Evolutionary conservation across 139 green algal genomes (phyloP).

Genomic region (Volvox reticuliferus): DNA sequence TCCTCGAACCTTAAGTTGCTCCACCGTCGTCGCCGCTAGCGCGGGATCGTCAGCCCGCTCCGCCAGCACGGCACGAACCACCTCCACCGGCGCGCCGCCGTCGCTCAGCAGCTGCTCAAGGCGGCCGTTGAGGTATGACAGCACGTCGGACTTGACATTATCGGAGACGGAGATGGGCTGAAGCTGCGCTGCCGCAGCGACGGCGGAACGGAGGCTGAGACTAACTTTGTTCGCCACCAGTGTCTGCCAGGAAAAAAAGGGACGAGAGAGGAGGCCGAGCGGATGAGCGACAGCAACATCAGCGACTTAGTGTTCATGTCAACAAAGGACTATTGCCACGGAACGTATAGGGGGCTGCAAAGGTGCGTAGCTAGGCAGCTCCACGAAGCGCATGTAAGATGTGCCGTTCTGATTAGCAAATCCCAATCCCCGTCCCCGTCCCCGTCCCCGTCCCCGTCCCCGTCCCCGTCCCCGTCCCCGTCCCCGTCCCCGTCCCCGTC

Average conservation of each 20-base stretch:
- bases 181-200: conserved; percentile 73
- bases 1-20: conserved; percentile 71
- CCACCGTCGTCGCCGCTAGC: conserved; percentile 74
- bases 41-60: conserved; percentile 85
- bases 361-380: too few relatives aligned
- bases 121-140: conserved; percentile 81
- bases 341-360: too few relatives aligned
- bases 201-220: conserved; percentile 72
- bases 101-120: conserved; percentile 97
- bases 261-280: too few relatives aligned
- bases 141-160: conserved; percentile 61
- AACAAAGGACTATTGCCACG: too few relatives aligned
- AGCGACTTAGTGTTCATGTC: too few relatives aligned
- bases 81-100: conserved; percentile 21
- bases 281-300: too few relatives aligned
- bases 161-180: conserved; percentile 84
- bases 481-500: too few relatives aligned
- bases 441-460: too few relatives aligned
- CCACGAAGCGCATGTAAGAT: too few relatives aligned
- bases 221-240: conserved; percentile 80
- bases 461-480: too few relatives aligned
- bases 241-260: conserved; percentile 43
- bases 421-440: too few relatives aligned
- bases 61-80: conserved; percentile 88
- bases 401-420: too few relatives aligned